These are phyloP conservation scores for Trichosporon asahii DNA, from an alignment of 1,284 basidiomycete genomes.

Conservation along the genomic window DNA sequence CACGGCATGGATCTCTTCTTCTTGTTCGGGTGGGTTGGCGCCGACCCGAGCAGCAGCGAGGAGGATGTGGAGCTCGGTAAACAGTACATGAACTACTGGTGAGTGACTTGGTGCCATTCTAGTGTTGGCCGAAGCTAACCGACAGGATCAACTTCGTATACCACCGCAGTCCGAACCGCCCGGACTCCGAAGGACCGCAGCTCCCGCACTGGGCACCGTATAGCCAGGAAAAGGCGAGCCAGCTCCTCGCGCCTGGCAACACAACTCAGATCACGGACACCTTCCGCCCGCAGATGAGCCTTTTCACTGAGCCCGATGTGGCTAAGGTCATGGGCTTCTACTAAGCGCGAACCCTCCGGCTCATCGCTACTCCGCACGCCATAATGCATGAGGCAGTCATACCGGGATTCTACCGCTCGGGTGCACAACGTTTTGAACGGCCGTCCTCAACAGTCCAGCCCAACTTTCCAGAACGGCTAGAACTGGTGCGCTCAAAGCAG, in stretches of 20 bases:
- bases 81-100: conserved; percentile 41
- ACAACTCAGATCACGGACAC: neutral
- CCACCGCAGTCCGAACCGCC: conserved; percentile 38
- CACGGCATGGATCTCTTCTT: conserved; percentile 36
- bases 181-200: neutral
- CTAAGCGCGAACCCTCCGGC: neutral
- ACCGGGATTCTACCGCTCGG: too few species aligned
- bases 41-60: conserved; percentile 24
- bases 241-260: neutral
- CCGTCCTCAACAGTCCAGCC: too few species aligned
- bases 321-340: neutral
- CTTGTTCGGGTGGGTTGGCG: conserved; percentile 27
- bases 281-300: neutral
- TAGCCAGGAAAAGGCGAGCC: neutral
- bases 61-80: conserved; percentile 28
- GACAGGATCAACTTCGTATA: conserved; percentile 43
- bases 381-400: neutral
- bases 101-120: neutral
- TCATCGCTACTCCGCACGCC: neutral
- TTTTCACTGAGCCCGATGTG: conserved; percentile 19
- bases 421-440: too few species aligned
- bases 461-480: too few species aligned
- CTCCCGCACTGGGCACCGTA: neutral
- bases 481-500: too few species aligned
- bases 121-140: neutral